phyloP scores from a whole-genome alignment of 2,329 filamentous ascomycete species.

The Sporothrix brasiliensis region DNA sequence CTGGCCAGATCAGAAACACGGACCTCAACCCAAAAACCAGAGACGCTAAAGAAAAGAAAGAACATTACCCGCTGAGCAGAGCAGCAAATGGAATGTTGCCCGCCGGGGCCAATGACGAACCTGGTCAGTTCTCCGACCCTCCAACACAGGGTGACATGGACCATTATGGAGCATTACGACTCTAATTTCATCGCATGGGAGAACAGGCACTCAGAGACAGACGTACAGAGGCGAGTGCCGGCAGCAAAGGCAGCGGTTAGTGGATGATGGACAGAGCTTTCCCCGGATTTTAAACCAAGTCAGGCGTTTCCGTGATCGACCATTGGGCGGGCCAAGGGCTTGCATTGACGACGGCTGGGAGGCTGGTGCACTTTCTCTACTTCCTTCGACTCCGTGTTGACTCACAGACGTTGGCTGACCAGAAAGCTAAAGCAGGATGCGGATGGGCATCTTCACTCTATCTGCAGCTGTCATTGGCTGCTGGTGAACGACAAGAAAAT shows the following conservation, averaged over 20 bases:
- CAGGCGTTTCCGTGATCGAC: slow-evolving; percentile 18
- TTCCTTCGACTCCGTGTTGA: neutral
- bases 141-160: slow-evolving; percentile 14
- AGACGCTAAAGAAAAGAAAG: neutral
- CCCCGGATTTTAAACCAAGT: slow-evolving; percentile 20
- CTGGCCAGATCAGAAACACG: neutral
- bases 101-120: slow-evolving; percentile 27
- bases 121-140: slow-evolving; percentile 28
- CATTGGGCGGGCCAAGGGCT: slow-evolving; percentile 18
- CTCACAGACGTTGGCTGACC: neutral
- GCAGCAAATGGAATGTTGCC: slow-evolving; percentile 10
- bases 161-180: neutral
- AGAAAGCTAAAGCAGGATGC: neutral
- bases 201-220: neutral
- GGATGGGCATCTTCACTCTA: neutral
- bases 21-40: neutral
- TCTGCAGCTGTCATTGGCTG: slow-evolving; percentile 7
- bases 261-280: slow-evolving; percentile 10
- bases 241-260: neutral
- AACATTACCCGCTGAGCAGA: neutral
- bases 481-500: neutral
- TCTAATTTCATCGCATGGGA: neutral
- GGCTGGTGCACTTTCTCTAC: neutral
- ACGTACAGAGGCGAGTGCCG: slow-evolving; percentile 11
- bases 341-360: neutral